Evolutionary conservation across 78 protist genomes (phyloP).

Genomic region (Polysphondylium violaceum): DNA sequence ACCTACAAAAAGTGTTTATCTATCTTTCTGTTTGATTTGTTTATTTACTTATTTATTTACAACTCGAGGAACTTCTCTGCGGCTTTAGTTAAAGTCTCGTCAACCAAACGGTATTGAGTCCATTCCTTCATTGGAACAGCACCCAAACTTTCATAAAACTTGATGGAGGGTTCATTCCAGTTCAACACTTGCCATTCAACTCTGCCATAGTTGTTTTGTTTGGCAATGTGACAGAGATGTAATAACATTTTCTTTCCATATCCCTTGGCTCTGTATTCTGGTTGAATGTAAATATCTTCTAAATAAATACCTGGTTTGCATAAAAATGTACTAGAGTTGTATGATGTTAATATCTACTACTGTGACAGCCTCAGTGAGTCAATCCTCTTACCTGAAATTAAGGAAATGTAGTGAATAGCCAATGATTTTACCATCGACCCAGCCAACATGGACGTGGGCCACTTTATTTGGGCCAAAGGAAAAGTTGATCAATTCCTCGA

Average conservation of each 20-base stretch:
- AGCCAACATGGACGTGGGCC: slow-evolving; percentile 10
- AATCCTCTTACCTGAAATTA: slow-evolving; percentile 9
- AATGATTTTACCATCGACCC: neutral
- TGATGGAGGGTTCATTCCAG: slow-evolving; percentile 58
- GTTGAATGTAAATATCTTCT: slow-evolving; percentile 67
- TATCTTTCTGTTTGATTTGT: too few species aligned
- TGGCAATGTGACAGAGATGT: slow-evolving; percentile 29
- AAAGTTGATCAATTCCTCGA: slow-evolving; percentile 1
- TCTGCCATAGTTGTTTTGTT: slow-evolving; percentile 45
- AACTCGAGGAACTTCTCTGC: slow-evolving; percentile 25
- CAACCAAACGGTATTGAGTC: slow-evolving; percentile 49
- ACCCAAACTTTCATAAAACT: slow-evolving; percentile 62
- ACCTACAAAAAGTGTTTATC: too few species aligned
- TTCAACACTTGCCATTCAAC: slow-evolving; percentile 67
- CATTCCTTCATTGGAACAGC: slow-evolving; percentile 47
- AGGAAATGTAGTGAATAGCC: slow-evolving; percentile 40
- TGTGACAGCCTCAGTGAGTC: neutral
- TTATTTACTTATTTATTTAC: neutral
- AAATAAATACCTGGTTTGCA: slow-evolving; percentile 13
- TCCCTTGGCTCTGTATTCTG: slow-evolving; percentile 41
- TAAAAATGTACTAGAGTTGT: neutral
- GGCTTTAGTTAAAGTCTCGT: neutral
- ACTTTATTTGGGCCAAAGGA: slow-evolving; percentile 38
- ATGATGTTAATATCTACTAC: too few species aligned
- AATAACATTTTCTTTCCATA: slow-evolving; percentile 62